Conservation (phyloP, 495 filamentous ascomycete species). For the Neurospora sp. region DNA sequence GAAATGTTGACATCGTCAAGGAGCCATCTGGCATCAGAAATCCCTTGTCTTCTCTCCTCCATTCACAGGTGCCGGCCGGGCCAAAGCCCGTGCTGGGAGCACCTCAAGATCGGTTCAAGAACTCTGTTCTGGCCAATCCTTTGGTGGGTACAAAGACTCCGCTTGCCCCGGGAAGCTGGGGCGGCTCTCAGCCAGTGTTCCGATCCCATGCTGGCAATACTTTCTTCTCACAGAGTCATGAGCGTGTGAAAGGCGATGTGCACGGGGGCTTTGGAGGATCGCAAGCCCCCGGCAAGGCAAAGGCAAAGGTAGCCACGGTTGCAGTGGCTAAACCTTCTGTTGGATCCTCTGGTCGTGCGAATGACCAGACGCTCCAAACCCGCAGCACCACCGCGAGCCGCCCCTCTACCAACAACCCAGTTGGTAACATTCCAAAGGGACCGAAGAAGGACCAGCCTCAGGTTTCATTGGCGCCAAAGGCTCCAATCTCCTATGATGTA, state of each 20-base stretch:
- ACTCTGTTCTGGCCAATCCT: neutral
- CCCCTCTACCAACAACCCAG: neutral
- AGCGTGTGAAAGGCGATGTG: neutral
- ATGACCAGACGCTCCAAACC: neutral
- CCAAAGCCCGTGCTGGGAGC: neutral
- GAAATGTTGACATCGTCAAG: neutral
- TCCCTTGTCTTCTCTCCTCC: neutral
- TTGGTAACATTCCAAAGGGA: neutral
- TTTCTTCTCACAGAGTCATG: neutral
- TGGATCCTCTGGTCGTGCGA: neutral
- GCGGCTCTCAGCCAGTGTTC: neutral
- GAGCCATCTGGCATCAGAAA: neutral
- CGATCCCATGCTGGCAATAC: neutral
- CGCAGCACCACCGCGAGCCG: neutral
- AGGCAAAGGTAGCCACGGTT: neutral
- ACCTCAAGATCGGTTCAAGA: constrained; percentile 8
- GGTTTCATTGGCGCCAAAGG: neutral
- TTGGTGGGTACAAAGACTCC: neutral
- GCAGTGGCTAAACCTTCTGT: neutral
- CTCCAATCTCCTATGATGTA: neutral
- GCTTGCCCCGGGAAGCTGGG: neutral
- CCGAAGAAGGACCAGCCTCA: neutral
- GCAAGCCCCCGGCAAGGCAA: neutral
- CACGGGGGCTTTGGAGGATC: neutral
- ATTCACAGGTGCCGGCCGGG: neutral